phyloP scores from a whole-genome alignment of 768 basidiomycete genomes.

The Mycena belliarum region DNA sequence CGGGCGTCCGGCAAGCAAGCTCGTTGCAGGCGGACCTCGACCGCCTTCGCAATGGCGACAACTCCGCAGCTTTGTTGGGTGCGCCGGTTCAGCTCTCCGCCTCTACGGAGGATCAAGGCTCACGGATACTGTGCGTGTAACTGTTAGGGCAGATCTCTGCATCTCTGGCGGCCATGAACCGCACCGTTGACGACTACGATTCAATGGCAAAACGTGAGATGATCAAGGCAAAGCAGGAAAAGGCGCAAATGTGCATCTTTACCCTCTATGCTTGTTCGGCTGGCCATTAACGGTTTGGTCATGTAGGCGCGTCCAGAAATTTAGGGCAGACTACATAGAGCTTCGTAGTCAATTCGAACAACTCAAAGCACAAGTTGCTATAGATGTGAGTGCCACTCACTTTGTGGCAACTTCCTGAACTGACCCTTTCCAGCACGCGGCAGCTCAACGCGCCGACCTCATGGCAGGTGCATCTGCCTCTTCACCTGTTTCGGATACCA shows the following conservation, averaged over 20 bases:
- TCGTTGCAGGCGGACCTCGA: slow-evolving; percentile 87
- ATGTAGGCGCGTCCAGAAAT: slow-evolving; percentile 87
- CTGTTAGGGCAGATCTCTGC: slow-evolving; percentile 93
- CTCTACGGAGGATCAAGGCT: slow-evolving; percentile 1
- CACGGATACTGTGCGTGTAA: slow-evolving; percentile 24
- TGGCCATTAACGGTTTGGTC: not conserved
- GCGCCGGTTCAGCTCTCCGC: slow-evolving; percentile 28
- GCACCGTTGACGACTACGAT: slow-evolving; percentile 97
- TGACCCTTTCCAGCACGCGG: slow-evolving; percentile 48
- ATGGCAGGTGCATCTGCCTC: slow-evolving; percentile 48
- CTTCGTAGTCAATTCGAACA: slow-evolving; percentile 81
- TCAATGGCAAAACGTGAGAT: slow-evolving; percentile 96
- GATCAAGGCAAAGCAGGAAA: slow-evolving; percentile 95
- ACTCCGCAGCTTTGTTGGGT: slow-evolving; percentile 83
- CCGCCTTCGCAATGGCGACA: slow-evolving; percentile 77
- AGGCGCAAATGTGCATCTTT: slow-evolving; percentile 74
- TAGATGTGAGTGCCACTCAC: slow-evolving; percentile 38
- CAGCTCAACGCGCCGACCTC: slow-evolving; percentile 64
- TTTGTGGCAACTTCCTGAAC: not conserved
- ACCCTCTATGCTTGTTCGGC: not conserved
- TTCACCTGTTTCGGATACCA: slow-evolving; percentile 58
- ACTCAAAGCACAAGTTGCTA: slow-evolving; percentile 61
- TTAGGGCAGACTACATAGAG: slow-evolving; percentile 83
- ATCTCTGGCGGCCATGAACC: slow-evolving; percentile 90
- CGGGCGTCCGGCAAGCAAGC: slow-evolving; percentile 88